Conservation (phyloP, 2,329 filamentous ascomycete species). For the Cercospora nicotianae region DNA sequence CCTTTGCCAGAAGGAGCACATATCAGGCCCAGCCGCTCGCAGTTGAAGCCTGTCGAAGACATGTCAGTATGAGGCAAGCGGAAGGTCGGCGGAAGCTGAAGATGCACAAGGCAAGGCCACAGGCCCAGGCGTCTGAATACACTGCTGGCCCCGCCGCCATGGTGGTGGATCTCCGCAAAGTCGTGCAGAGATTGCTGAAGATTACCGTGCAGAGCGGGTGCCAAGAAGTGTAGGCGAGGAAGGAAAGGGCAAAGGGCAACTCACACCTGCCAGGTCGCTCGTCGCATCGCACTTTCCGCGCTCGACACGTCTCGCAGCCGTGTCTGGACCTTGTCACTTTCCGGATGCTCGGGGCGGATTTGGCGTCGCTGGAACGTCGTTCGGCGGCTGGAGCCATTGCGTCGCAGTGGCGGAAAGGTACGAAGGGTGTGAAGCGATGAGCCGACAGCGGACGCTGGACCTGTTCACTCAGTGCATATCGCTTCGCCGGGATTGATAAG, state of each 20-base stretch:
- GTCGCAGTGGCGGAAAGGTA: neutral
- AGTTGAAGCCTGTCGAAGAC: conserved; percentile 22
- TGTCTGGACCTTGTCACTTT: conserved; percentile 20
- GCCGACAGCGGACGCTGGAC: conserved; percentile 1
- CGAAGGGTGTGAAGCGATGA: conserved; percentile 4
- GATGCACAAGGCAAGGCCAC: neutral
- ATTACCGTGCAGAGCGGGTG: neutral
- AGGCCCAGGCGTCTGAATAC: neutral
- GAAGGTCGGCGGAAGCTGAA: neutral
- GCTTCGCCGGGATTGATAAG: neutral
- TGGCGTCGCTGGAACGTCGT: conserved; percentile 7
- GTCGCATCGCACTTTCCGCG: conserved; percentile 29
- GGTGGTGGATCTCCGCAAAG: neutral
- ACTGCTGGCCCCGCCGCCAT: neutral
- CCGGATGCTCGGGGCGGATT: conserved; percentile 2
- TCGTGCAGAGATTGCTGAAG: neutral
- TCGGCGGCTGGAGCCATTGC: conserved; percentile 10
- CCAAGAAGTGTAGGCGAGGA: neutral
- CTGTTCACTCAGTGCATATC: neutral
- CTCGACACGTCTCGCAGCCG: conserved; percentile 30
- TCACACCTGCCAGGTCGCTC: conserved; percentile 23
- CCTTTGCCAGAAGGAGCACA: conserved; percentile 23
- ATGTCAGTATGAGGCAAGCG: neutral
- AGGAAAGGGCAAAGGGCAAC: neutral
- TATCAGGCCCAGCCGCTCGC: conserved; percentile 27